Percentiles rank a stretch among this genome's conserved stretches.
phyloP scores from a whole-genome alignment of 345 rosid genomes.

The Populus davidiana region DNA sequence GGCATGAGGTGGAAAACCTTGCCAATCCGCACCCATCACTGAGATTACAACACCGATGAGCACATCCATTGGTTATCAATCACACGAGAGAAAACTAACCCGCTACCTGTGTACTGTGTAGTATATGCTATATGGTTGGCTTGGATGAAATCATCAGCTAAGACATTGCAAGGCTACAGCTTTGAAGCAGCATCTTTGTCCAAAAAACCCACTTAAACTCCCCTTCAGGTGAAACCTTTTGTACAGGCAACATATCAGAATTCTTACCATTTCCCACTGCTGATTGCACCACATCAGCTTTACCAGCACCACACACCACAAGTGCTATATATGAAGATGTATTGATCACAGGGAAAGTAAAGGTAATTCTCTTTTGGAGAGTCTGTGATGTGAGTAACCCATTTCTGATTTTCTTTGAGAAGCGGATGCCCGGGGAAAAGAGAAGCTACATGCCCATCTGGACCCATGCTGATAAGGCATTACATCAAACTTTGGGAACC shows the following conservation, averaged over 20 bases:
- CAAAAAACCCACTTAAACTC: not conserved
- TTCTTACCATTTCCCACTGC: too few species aligned
- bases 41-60: too few species aligned
- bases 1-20: too few species aligned
- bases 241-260: not conserved
- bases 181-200: not conserved
- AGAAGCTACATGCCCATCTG: not conserved
- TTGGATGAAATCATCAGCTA: too few species aligned
- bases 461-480: not conserved
- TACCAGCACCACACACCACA: not conserved
- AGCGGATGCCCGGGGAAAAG: not conserved
- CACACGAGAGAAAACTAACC: too few species aligned
- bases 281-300: not conserved
- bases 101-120: too few species aligned
- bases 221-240: not conserved
- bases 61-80: too few species aligned
- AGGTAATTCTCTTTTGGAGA: not conserved
- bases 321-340: not conserved
- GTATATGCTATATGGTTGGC: too few species aligned
- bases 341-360: not conserved
- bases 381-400: not conserved
- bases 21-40: too few species aligned
- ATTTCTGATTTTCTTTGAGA: not conserved
- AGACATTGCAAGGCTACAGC: too few species aligned
- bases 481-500: not conserved